Conservation (phyloP, 2,329 filamentous ascomycete species). For the Cladobotryum protrusum region DNA sequence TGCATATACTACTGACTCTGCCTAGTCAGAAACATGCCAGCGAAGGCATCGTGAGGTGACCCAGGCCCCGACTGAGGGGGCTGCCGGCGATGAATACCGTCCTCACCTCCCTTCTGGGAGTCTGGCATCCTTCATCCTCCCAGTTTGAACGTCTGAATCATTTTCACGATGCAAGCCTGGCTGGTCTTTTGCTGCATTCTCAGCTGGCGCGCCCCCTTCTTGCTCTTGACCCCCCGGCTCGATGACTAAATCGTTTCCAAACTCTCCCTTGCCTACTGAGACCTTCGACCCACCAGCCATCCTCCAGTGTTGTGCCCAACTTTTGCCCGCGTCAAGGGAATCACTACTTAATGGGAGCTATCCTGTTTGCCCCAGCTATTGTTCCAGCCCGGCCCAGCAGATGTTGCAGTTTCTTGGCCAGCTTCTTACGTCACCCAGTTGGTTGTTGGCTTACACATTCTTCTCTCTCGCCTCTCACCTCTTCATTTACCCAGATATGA, state of each 20-base stretch:
- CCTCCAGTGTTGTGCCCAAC: slow-evolving; percentile 1
- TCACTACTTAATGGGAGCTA: slow-evolving; percentile 9
- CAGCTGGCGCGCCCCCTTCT: slow-evolving; percentile 6
- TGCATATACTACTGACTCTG: slow-evolving; percentile 11
- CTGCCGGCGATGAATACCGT: slow-evolving; percentile 9
- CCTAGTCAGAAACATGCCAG: slow-evolving; percentile 4
- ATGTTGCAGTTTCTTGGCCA: not conserved
- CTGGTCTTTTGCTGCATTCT: not conserved
- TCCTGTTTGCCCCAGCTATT: slow-evolving; percentile 8
- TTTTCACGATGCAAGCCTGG: slow-evolving; percentile 3
- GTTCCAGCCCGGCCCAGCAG: slow-evolving; percentile 5
- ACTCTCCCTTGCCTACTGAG: slow-evolving; percentile 24
- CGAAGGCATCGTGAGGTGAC: slow-evolving; percentile 13
- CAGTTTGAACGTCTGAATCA: not conserved
- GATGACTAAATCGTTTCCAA: slow-evolving; percentile 16
- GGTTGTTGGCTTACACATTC: not conserved
- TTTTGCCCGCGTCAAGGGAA: not conserved
- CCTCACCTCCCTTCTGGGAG: slow-evolving; percentile 2
- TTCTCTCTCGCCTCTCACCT: not conserved
- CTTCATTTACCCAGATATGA: not conserved
- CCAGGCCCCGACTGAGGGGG: slow-evolving; percentile 2
- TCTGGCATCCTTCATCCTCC: not conserved
- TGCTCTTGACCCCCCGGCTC: slow-evolving; percentile 3
- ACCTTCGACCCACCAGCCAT: slow-evolving; percentile 15
- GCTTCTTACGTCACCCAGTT: not conserved